Conservation (phyloP, 192 early-diverging fungal species). For the Piromyces sp. region DNA sequence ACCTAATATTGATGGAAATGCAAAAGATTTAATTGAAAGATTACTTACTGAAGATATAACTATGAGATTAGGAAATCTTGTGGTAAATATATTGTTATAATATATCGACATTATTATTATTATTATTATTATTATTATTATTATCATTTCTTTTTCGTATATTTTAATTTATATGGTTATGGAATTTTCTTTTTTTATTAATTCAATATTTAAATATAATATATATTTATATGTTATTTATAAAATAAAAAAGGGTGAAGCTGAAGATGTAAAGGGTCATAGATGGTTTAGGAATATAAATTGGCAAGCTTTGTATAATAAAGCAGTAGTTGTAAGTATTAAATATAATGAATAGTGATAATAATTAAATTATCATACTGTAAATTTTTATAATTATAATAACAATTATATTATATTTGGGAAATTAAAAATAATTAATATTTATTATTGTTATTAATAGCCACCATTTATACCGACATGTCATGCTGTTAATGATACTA, state of each 20-base stretch:
- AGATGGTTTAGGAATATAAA: constrained; percentile 86
- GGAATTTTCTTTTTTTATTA: too few species aligned
- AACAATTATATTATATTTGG: too few species aligned
- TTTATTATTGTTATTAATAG: background rate
- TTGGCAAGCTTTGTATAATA: constrained; percentile 71
- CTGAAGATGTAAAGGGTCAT: constrained; percentile 82
- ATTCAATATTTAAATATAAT: too few species aligned
- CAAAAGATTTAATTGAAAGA: constrained; percentile 80
- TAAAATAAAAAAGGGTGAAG: constrained; percentile 60
- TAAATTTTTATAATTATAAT: too few species aligned
- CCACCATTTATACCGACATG: constrained; percentile 81
- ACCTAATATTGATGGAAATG: constrained; percentile 61
- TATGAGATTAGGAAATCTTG: constrained; percentile 81
- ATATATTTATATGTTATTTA: too few species aligned
- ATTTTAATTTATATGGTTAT: too few species aligned
- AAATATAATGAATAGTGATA: too few species aligned
- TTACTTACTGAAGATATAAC: constrained; percentile 79
- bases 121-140: too few species aligned
- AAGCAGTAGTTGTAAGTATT: constrained; percentile 18
- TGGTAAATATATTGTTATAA: background rate
- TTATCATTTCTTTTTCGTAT: too few species aligned
- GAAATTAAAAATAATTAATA: too few species aligned
- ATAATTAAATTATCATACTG: too few species aligned
- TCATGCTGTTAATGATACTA: constrained; percentile 78
- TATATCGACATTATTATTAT: too few species aligned